Percentiles rank a stretch among this genome's conserved stretches.
Conservation (phyloP, 2,329 filamentous ascomycete species). For the Fusarium sambucinum region DNA sequence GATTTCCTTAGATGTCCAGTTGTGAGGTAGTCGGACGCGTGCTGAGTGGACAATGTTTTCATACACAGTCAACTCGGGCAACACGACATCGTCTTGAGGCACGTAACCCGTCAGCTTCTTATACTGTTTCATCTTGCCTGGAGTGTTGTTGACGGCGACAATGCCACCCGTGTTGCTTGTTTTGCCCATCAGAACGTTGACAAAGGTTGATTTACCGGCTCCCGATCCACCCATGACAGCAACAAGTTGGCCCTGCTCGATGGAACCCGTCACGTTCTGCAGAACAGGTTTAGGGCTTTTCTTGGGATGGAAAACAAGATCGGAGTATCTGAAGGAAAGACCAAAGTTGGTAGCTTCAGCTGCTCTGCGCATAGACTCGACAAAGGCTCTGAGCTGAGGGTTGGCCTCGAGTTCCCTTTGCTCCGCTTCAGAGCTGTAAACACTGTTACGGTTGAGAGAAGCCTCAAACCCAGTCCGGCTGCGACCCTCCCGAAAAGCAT, state of each 20-base stretch:
- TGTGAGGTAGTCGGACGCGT: conserved; percentile 63
- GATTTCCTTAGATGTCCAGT: conserved; percentile 63
- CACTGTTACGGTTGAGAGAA: conserved; percentile 51
- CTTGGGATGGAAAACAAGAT: conserved; percentile 63
- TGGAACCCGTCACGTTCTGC: conserved; percentile 65
- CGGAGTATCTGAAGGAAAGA: conserved; percentile 64
- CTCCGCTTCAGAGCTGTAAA: conserved; percentile 45
- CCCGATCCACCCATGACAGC: conserved; percentile 71
- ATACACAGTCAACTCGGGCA: conserved; percentile 70
- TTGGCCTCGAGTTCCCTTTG: conserved; percentile 34
- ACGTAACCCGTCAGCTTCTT: conserved; percentile 73
- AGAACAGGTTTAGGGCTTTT: conserved; percentile 60
- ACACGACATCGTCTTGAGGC: conserved; percentile 70
- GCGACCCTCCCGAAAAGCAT: conserved; percentile 29
- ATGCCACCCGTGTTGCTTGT: conserved; percentile 62
- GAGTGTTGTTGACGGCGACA: conserved; percentile 65
- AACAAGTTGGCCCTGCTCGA: conserved; percentile 66
- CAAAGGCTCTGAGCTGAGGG: conserved; percentile 61
- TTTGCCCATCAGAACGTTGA: conserved; percentile 73
- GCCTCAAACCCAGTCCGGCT: conserved; percentile 54
- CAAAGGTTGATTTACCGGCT: conserved; percentile 70
- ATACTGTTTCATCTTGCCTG: conserved; percentile 62
- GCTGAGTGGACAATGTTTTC: conserved; percentile 73
- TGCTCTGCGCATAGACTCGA: conserved; percentile 65
- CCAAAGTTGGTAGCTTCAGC: conserved; percentile 65